A percentile compares a stretch with the other conserved stretches of the same genome.
phyloP scores from a whole-genome alignment of 345 rosid species.

The Sapria himalayana region DNA sequence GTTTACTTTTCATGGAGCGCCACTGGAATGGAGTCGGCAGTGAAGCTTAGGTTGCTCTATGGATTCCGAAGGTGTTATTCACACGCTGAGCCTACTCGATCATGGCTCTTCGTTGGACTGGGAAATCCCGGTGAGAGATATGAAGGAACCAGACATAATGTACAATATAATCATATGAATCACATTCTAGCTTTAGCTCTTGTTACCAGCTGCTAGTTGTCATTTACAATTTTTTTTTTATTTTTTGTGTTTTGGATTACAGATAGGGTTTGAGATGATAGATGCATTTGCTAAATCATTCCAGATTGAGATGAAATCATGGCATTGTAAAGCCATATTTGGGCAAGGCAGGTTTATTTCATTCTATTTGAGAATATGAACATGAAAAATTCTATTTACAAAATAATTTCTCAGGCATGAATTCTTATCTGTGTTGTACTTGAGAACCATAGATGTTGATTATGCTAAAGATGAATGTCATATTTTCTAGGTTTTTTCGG shows the following conservation, averaged over 20 bases:
- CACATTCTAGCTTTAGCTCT: not conserved
- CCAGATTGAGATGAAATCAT: conserved; percentile 26
- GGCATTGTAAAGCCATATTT: conserved; percentile 45
- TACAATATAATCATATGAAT: conserved; percentile 8
- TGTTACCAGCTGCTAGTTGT: conserved; percentile 2
- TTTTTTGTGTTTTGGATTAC: too few species aligned
- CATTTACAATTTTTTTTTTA: not conserved
- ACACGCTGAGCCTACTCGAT: conserved; percentile 28
- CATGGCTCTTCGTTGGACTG: conserved; percentile 72
- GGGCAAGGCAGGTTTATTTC: conserved; percentile 33
- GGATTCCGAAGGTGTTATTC: conserved; percentile 24
- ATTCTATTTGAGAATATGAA: not conserved
- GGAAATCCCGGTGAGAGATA: conserved; percentile 85
- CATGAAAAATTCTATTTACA: not conserved
- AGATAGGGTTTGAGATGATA: conserved; percentile 71
- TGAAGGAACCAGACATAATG: conserved; percentile 72
- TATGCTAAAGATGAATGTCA: too few species aligned
- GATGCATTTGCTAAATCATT: conserved; percentile 46
- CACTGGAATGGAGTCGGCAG: too few species aligned
- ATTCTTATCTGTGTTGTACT: not conserved
- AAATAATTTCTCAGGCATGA: too few species aligned
- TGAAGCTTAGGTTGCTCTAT: too few species aligned
- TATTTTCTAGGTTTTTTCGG: conserved; percentile 28
- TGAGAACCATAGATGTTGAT: conserved; percentile 1
- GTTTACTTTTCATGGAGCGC: too few species aligned